A percentile compares a stretch with the other conserved stretches of the same genome.
Evolutionary conservation across 768 basidiomycete species (phyloP).

Genomic region (Boletus pseudopeckii): DNA sequence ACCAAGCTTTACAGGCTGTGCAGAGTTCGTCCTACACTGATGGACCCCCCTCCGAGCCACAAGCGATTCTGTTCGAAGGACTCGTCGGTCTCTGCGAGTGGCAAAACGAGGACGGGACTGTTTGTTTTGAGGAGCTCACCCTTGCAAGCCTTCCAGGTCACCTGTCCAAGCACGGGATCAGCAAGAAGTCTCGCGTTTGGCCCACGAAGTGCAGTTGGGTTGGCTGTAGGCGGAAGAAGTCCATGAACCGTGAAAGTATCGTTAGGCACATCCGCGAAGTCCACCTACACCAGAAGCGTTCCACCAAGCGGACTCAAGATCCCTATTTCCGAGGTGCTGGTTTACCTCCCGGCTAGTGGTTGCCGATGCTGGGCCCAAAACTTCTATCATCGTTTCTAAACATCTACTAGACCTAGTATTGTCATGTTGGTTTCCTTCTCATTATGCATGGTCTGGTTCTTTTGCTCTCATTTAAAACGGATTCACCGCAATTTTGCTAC

Average conservation of each 20-base stretch:
- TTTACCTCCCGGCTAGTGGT: background rate
- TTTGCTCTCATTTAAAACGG: background rate
- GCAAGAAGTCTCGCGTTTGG: background rate
- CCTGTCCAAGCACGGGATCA: conserved; percentile 16
- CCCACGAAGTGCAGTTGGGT: conserved; percentile 9
- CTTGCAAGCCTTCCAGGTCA: conserved; percentile 3
- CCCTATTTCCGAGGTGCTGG: background rate
- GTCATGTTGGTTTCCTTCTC: background rate
- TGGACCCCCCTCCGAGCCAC: background rate
- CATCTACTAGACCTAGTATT: background rate
- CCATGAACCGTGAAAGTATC: conserved; percentile 23
- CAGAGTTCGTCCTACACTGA: background rate
- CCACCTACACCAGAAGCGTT: conserved; percentile 11
- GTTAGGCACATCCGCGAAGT: conserved; percentile 15
- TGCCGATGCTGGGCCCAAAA: background rate
- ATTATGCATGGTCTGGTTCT: background rate
- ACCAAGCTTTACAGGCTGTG: background rate
- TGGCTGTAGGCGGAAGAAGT: background rate
- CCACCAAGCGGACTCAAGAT: background rate
- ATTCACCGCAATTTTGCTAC: background rate
- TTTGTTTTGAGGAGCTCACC: conserved; percentile 4
- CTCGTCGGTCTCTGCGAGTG: conserved; percentile 1
- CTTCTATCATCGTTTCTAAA: background rate
- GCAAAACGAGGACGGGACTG: background rate
- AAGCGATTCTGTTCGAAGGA: background rate